Percentiles rank a stretch among this genome's conserved stretches.
Conservation (phyloP, 495 filamentous ascomycete species). For the Emericellopsis terricola region DNA sequence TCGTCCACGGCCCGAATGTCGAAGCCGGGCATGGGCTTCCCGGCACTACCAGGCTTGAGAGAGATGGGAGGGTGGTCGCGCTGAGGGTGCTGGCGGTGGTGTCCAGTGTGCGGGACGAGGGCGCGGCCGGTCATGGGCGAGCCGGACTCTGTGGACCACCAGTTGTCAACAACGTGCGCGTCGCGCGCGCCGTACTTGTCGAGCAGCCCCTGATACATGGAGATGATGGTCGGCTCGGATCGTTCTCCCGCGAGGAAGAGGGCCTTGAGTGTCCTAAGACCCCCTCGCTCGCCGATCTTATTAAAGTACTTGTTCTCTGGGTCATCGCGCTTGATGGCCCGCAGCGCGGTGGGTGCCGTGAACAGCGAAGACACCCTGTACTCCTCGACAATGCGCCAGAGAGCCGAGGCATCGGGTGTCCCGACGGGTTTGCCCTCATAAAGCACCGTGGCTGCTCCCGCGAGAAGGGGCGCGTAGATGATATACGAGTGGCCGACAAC, state of each 20-base stretch:
- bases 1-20: constrained; percentile 74
- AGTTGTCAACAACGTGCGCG: constrained; percentile 73
- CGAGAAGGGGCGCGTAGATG: constrained; percentile 57
- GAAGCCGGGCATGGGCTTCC: constrained; percentile 80
- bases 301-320: constrained; percentile 48
- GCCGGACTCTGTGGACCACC: constrained; percentile 91
- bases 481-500: constrained; percentile 77
- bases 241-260: constrained; percentile 82
- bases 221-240: constrained; percentile 73
- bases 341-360: constrained; percentile 72
- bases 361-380: constrained; percentile 71
- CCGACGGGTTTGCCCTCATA: constrained; percentile 89
- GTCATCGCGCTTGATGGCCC: constrained; percentile 77
- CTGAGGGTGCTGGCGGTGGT: constrained; percentile 13
- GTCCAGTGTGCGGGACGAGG: constrained; percentile 35
- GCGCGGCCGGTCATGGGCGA: constrained; percentile 76
- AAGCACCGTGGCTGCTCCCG: constrained; percentile 70
- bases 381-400: constrained; percentile 75
- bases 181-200: constrained; percentile 38
- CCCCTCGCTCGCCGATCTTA: constrained; percentile 40
- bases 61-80: constrained; percentile 14
- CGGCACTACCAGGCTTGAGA: constrained; percentile 72
- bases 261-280: constrained; percentile 46
- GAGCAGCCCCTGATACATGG: constrained; percentile 57
- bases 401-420: constrained; percentile 69